These are phyloP conservation scores for Flaveria linearis DNA, from an alignment of 129 eudicot genomes.

Conservation along the genomic window DNA sequence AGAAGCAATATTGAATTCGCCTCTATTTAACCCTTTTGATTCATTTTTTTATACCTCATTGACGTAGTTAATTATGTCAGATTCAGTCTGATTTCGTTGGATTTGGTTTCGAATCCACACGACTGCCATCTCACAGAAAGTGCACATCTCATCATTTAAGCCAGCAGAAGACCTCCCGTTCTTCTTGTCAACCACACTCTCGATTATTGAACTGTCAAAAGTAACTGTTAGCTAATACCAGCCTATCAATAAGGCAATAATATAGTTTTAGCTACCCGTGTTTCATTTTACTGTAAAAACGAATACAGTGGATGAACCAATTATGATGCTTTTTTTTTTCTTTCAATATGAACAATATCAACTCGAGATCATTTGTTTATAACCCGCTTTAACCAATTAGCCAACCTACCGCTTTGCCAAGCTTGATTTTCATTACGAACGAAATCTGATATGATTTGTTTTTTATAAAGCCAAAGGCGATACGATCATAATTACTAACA, in stretches of 20 bases:
- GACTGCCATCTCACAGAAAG: constrained; percentile 84
- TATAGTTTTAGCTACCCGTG: neutral
- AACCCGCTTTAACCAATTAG: neutral
- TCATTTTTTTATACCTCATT: constrained; percentile 46
- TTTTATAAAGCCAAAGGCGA: neutral
- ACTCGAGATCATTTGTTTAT: too few species aligned
- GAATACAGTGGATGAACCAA: neutral
- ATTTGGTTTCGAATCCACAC: constrained; percentile 89
- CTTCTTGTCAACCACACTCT: constrained; percentile 86
- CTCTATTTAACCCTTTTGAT: neutral
- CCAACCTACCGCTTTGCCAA: neutral
- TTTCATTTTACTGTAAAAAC: neutral
- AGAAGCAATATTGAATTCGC: neutral
- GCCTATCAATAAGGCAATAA: neutral
- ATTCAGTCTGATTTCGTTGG: constrained; percentile 63
- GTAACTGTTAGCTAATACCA: neutral
- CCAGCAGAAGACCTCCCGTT: constrained; percentile 45
- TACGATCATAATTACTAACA: neutral
- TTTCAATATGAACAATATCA: too few species aligned
- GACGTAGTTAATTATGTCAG: constrained; percentile 64
- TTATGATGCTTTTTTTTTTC: neutral
- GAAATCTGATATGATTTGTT: neutral
- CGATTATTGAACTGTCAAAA: constrained; percentile 62
- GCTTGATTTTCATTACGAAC: neutral
- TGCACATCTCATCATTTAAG: constrained; percentile 64